Conservation (phyloP, 305 asterid genomes). For the Rubia tinctorum region DNA sequence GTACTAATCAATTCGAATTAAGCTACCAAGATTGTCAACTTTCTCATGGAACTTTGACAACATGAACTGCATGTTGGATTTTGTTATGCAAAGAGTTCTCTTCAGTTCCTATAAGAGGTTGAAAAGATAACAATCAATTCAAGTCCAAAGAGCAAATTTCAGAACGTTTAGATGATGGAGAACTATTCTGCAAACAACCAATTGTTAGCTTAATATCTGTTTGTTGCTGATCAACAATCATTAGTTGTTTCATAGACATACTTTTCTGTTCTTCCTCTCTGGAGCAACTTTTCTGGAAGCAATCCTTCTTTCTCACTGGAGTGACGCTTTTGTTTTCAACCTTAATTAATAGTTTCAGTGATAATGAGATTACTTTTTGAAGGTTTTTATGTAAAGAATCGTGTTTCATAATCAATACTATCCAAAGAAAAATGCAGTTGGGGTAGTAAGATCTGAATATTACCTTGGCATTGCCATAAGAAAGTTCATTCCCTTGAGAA, state of each 20-base stretch:
- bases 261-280: constrained; percentile 44
- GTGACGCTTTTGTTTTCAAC: constrained; percentile 35
- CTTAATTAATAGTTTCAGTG: constrained; percentile 30
- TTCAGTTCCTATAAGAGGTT: constrained; percentile 55
- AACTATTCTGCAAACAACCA: background rate
- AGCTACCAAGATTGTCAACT: constrained; percentile 67
- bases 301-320: constrained; percentile 32
- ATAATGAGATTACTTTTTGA: constrained; percentile 5
- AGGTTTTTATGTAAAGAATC: constrained; percentile 1
- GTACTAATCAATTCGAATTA: constrained; percentile 11
- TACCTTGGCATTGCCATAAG: constrained; percentile 46
- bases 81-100: constrained; percentile 72
- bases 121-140: constrained; percentile 11
- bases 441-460: background rate
- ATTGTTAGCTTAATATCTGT: constrained; percentile 58
- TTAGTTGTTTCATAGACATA: constrained; percentile 44
- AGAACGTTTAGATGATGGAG: background rate
- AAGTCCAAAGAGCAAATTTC: constrained; percentile 7
- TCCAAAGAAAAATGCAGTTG: background rate
- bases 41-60: constrained; percentile 88
- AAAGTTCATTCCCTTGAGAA: constrained; percentile 37
- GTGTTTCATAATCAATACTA: background rate
- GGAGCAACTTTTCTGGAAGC: constrained; percentile 31
- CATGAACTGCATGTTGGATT: constrained; percentile 90
- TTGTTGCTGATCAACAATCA: constrained; percentile 69